Conservation (phyloP, 2,329 filamentous ascomycete species). For the Monilinia polystroma region DNA sequence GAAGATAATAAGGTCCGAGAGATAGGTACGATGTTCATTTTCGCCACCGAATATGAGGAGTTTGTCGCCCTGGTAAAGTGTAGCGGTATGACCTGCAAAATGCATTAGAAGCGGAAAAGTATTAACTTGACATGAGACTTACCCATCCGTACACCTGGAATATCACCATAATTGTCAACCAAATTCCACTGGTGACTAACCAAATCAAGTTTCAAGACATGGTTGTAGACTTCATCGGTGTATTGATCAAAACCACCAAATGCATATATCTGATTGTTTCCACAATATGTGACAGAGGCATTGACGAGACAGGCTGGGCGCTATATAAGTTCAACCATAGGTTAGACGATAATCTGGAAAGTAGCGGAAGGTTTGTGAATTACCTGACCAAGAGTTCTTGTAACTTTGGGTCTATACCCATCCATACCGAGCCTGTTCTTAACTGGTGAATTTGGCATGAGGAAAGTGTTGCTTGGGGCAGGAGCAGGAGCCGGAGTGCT, state of each 20-base stretch:
- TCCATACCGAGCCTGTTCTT: conserved; percentile 65
- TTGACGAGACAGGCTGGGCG: conserved; percentile 94
- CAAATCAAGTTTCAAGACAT: conserved; percentile 87
- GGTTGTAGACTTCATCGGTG: conserved; percentile 98
- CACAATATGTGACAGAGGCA: conserved; percentile 97
- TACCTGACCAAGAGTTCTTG: conserved; percentile 66
- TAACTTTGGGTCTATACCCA: conserved; percentile 81
- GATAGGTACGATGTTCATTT: conserved; percentile 93
- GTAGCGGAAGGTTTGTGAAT: background rate
- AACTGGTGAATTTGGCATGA: conserved; percentile 83
- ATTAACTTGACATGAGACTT: conserved; percentile 38
- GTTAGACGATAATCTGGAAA: conserved; percentile 13
- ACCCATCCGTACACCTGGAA: conserved; percentile 97
- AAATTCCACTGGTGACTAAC: conserved; percentile 88
- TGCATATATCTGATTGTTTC: conserved; percentile 95
- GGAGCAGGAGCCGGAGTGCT: conserved; percentile 48
- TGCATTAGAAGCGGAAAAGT: background rate
- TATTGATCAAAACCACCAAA: conserved; percentile 99
- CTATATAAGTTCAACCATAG: conserved; percentile 4
- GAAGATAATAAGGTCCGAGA: conserved; percentile 94
- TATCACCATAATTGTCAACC: conserved; percentile 98
- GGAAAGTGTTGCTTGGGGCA: conserved; percentile 70
- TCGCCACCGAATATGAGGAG: conserved; percentile 97
- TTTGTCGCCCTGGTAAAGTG: conserved; percentile 89
- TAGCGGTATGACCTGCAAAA: conserved; percentile 82